A percentile compares a stretch with the other conserved stretches of the same genome.
Conservation (phyloP, 2,329 filamentous ascomycete genomes). For the Cryphonectria radicalis region DNA sequence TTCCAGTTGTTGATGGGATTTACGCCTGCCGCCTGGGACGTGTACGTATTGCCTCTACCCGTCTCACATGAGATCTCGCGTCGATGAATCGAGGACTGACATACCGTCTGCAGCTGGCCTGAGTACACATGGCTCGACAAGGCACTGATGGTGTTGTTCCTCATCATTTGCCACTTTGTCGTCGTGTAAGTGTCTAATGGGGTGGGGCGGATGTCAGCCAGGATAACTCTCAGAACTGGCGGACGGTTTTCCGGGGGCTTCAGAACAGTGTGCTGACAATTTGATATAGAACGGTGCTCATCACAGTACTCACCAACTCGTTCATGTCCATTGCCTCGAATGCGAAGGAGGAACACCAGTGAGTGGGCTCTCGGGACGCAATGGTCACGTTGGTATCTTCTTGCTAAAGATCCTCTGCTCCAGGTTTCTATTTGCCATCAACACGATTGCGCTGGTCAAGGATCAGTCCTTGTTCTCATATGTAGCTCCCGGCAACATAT, state of each 20-base stretch:
- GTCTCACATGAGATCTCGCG: background rate
- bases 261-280: background rate
- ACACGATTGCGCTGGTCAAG: slow-evolving; percentile 97
- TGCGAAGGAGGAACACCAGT: slow-evolving; percentile 86
- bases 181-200: slow-evolving; percentile 63
- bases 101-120: slow-evolving; percentile 57
- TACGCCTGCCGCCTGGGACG: slow-evolving; percentile 91
- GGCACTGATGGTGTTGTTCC: slow-evolving; percentile 75
- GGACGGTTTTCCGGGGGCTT: background rate
- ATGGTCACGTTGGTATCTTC: background rate
- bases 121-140: slow-evolving; percentile 79
- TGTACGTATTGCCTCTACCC: slow-evolving; percentile 52
- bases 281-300: slow-evolving; percentile 72
- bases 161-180: slow-evolving; percentile 94
- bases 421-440: slow-evolving; percentile 89
- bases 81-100: slow-evolving; percentile 1
- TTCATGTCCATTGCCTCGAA: slow-evolving; percentile 96
- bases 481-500: slow-evolving; percentile 85
- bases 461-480: slow-evolving; percentile 97
- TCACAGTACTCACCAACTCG: slow-evolving; percentile 94
- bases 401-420: background rate
- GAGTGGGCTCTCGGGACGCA: slow-evolving; percentile 34
- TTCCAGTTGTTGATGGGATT: slow-evolving; percentile 97
- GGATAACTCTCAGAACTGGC: background rate
- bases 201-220: background rate